Percentiles rank a stretch among this genome's conserved stretches.
Conservation (phyloP, 2,329 filamentous ascomycete species). For the Dichotomopilus funicola region DNA sequence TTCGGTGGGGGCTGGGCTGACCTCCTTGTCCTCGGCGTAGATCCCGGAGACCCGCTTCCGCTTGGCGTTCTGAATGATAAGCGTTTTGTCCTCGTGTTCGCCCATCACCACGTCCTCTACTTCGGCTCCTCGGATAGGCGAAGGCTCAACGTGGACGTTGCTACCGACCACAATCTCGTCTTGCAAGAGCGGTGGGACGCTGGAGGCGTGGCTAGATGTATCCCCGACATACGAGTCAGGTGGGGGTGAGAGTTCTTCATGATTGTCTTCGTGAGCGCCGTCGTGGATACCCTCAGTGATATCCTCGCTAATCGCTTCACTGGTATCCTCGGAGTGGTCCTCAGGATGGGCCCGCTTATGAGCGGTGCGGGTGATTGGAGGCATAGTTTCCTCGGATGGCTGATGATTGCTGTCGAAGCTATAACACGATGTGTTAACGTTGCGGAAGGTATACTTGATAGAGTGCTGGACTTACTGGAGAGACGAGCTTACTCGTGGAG, state of each 20-base stretch:
- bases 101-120: constrained; percentile 40
- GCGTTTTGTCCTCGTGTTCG: constrained; percentile 33
- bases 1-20: constrained; percentile 29
- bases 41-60: constrained; percentile 45
- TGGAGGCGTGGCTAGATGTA: constrained; percentile 34
- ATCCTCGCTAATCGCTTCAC: too few relatives aligned
- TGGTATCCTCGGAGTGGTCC: constrained; percentile 24
- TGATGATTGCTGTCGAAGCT: not conserved
- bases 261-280: constrained; percentile 29
- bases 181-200: constrained; percentile 33
- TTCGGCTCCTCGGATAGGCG: constrained; percentile 29
- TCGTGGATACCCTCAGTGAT: too few relatives aligned
- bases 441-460: too few relatives aligned
- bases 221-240: constrained; percentile 30
- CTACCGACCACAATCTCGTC: constrained; percentile 50
- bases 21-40: constrained; percentile 44
- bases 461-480: too few relatives aligned
- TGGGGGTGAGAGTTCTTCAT: constrained; percentile 41
- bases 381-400: not conserved
- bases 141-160: constrained; percentile 37
- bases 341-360: constrained; percentile 21
- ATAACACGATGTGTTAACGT: not conserved
- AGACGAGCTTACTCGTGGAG: too few relatives aligned
- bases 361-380: not conserved
- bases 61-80: constrained; percentile 42